A percentile compares a stretch with the other conserved stretches of the same genome.
Evolutionary conservation across 108 stramenopile genomes (phyloP).

Genomic region (Conticribra guillardii): DNA sequence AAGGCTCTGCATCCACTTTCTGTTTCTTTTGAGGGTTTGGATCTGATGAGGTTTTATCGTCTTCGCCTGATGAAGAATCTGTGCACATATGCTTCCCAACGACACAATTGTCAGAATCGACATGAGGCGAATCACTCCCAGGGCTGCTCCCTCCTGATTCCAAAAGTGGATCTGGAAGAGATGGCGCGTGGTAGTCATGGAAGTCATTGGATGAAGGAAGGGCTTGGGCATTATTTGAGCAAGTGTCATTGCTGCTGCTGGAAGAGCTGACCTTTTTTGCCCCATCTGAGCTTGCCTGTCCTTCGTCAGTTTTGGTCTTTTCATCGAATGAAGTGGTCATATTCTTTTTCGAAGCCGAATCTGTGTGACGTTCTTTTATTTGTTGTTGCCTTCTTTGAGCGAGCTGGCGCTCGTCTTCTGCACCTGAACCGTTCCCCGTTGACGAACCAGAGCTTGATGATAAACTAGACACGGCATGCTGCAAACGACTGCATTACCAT

Average conservation of each 20-base stretch:
- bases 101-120: conserved; percentile 59
- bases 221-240: conserved; percentile 19
- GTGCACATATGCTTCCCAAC: conserved; percentile 65
- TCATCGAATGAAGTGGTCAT: too few species aligned
- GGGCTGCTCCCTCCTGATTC: conserved; percentile 53
- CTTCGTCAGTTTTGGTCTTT: too few species aligned
- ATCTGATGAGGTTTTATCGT: conserved; percentile 34
- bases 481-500: conserved; percentile 41
- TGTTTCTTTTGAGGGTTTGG: conserved; percentile 38
- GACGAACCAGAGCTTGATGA: conserved; percentile 78
- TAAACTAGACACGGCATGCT: conserved; percentile 78
- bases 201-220: conserved; percentile 54
- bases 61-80: conserved; percentile 75
- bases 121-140: conserved; percentile 39
- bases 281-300: conserved; percentile 12
- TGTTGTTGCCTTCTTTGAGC: conserved; percentile 11
- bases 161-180: conserved; percentile 72
- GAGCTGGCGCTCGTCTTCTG: conserved; percentile 51
- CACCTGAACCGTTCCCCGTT: conserved; percentile 53
- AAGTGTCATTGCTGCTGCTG: conserved; percentile 54
- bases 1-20: neutral
- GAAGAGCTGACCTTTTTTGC: conserved; percentile 71
- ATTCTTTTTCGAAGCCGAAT: conserved; percentile 6
- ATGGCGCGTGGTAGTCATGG: conserved; percentile 83
- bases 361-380: conserved; percentile 17